Base-by-base conservation (phyloP, 2,329 filamentous ascomycete species). In the Drechslerella stenobrocha region DNA sequence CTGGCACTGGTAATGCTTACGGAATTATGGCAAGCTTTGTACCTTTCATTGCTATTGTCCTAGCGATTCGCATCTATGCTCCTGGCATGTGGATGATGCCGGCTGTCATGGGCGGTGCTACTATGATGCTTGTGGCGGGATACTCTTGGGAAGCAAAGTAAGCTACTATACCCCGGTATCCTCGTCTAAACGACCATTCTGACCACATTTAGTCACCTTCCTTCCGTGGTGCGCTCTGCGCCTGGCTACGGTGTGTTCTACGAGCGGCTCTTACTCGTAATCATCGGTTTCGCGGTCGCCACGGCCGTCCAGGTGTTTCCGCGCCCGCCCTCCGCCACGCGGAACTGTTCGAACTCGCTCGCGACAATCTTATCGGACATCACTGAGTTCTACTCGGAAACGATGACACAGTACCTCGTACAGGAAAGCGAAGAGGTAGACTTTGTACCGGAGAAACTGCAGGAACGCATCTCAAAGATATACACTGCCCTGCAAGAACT, bases 181-280 rank as follows among this genome's bases (percentile, higher is more conserved):
- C 2, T 40, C n/a, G 4, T 23, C 4, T 13, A 11, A 45, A 24
- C 2, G 32, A 20, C 15, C 3, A 22, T 2, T 28, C 40, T 57
- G 26, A 44, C 30, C 18, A 11, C 22, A 11, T 13, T 15, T 20
- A 67, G 63, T 9, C 60, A 67, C 24, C 18, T 67, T 3, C 63
- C 63, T 0, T 35, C 42, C 20, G 28, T 69, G 9, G n/a, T 61
- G 2, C 32, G 57, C 13, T 32, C 51, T 7, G 53, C 57, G n/a
- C 51, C 64, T 8, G 80, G 80, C 0, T 81, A 81, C 30, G 74
- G 69, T 44, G 77, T 80, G 3, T 82, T 82, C 67, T 82, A 79
- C 78, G 78, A 78, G 24, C 77, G 80, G 0, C 53, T 78, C 0
- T 72, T 79, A 0, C 76, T 78, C 0, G 80, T 81, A 0, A 69